Conservation (phyloP, 169 alveolate genomes). For the Ichthyophthirius multifiliis region DNA sequence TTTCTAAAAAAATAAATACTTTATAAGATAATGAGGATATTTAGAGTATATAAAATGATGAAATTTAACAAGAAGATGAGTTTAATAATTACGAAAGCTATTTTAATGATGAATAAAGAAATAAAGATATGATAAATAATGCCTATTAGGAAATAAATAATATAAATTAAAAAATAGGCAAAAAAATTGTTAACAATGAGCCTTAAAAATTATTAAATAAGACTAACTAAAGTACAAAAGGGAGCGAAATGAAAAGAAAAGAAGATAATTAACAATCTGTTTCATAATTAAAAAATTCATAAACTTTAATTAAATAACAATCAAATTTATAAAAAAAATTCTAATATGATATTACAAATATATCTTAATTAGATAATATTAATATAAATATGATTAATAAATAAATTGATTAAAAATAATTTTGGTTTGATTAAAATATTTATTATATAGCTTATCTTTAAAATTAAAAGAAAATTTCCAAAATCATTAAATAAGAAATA, state of each 20-base stretch:
- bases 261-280: not conserved
- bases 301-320: not conserved
- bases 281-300: not conserved
- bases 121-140: not conserved
- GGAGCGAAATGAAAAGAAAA: not conserved
- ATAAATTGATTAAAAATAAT: slow-evolving; percentile 1
- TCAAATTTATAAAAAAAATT: not conserved
- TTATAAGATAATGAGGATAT: no score
- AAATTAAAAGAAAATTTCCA: slow-evolving; percentile 22
- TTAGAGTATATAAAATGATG: no score
- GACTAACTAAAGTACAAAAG: not conserved
- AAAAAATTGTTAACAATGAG: not conserved
- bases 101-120: not conserved
- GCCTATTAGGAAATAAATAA: not conserved
- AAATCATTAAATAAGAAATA: slow-evolving; percentile 42
- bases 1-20: no score
- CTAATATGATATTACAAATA: not conserved
- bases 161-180: not conserved
- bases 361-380: not conserved
- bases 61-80: no score
- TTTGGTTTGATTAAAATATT: slow-evolving; percentile 36
- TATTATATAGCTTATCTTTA: slow-evolving; percentile 44
- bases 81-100: no score
- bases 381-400: slow-evolving; percentile 1
- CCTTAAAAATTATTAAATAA: no score